Evolutionary conservation across 495 filamentous ascomycete genomes (phyloP), one percentile per base, ranked within the genome.

Genomic region (Aspergillus taichungensis): DNA sequence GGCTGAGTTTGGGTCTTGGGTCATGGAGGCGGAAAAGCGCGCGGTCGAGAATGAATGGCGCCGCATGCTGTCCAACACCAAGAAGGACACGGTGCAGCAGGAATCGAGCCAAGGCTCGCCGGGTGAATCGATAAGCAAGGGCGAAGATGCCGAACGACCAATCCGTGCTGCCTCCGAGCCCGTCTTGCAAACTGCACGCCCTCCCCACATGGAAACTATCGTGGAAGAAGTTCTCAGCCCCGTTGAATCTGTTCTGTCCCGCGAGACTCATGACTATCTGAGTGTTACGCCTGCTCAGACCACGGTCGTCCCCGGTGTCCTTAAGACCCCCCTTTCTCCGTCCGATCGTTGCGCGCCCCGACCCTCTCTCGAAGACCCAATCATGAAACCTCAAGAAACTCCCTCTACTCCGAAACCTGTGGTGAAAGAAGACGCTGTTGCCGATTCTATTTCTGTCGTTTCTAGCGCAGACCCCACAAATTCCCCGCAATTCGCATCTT

Each of bases 1-100:
- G 55, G 71, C 77, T 8, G 76, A 84, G n/a, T 95, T 89, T 63
- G 76, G 78, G 6, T 68, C 76, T 10, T 97, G 92, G 94, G 79
- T 78, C 10, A 75, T 78, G 12, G 66, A 78, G 42, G 67, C 67
- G 34, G 71, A 73, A 45, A 59, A 60, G 42, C 60, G 64, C 30
- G 60, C 65, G 27, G 53, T 77, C 29, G 66, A 69, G 13, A 71
- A 62, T 13, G 74, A 72, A 50, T 69, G 66, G 62, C 53, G 55
- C 29, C 59, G 55, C 32, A 43, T 49, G 30, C 52, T 59, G 18
- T 27, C 45, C 6, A 31, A 49, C 39, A 8, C 49, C 11, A 38
- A 47, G 29, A 18, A 35, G 18, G 46, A 35, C 8, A 30, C 33
- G 7, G 29, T 18, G 27, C 24, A 24, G 24, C 18, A 24, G 18